phyloP scores from a whole-genome alignment of 305 asterid genomes.

The Fraxinus ornus region DNA sequence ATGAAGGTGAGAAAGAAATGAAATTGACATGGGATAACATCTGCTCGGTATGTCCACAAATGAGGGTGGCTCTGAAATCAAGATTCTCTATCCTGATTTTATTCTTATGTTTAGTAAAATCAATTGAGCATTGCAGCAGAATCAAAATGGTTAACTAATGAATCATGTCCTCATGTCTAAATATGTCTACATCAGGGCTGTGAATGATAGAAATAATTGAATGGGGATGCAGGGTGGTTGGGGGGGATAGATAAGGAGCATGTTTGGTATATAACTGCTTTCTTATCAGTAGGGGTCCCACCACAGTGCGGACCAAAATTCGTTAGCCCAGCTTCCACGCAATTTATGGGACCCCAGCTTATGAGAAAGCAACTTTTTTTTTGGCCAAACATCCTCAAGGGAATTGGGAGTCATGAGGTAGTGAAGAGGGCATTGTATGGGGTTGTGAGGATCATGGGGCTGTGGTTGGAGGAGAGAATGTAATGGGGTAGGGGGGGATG shows the following conservation, averaged over 20 bases:
- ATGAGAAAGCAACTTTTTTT: neutral
- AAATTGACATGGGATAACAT: neutral
- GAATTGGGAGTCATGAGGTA: neutral
- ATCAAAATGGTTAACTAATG: neutral
- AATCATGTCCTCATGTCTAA: neutral
- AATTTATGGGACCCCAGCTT: neutral
- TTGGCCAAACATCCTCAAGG: neutral
- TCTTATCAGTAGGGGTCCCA: neutral
- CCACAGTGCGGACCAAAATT: neutral
- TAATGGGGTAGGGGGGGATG: neutral
- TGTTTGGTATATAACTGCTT: neutral
- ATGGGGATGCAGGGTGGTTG: neutral
- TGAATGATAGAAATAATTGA: neutral
- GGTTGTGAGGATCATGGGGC: neutral
- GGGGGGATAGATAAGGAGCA: neutral
- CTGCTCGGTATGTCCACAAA: neutral
- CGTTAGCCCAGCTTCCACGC: neutral
- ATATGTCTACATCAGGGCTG: neutral
- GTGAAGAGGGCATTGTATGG: neutral
- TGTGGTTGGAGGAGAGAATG: neutral
- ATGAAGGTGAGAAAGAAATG: neutral
- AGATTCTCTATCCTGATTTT: neutral
- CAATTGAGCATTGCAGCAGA: neutral
- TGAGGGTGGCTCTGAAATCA: neutral
- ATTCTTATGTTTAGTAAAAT: neutral